Evolutionary conservation across 2,329 filamentous ascomycete species (phyloP), one percentile per base, ranked within the genome.

Genomic region (Penicillium capsulatum): DNA sequence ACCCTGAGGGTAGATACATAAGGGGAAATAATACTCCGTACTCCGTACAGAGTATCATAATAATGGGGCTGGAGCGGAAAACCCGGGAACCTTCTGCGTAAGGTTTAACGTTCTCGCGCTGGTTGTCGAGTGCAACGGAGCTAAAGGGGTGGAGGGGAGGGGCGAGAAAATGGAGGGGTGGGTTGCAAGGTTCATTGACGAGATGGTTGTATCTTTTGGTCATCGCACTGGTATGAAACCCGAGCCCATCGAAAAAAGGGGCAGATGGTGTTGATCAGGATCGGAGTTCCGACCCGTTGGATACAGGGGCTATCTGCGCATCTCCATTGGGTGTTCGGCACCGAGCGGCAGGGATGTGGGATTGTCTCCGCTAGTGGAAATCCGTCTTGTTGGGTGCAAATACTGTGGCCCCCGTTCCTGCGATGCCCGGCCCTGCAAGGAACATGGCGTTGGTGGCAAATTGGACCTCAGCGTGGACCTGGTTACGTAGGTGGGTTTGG

Each of bases 291-390:
- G 34, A 36, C 26, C 16, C 22, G 34, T 24, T 47, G 49, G 50
- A 37, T 45, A 36, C 32, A 28, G 26, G 26, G 26, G 9, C 26
- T 7, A n/a, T 7, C 4, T 14, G 9, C 9, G 10, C 26, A 7
- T 31, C 28, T 31, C 17, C 14, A 51, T 52, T 52, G 47, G 44
- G 35, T 31, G 8, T 24, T 15, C n/a, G 27, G 42, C 38, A 48
- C 42, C 42, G 39, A 49, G 31, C 44, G 48, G 46, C 42, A 50
- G 50, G 46, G 44, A 38, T 36, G 48, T 45, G 50, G 46, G 44
- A 38, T 36, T 36, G 46, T 45, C 40, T 45, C 48, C 42, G 42
- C 39, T 41, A 16, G 31, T 44, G 40, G 38, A 42, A 44, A 34
- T 29, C 34, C 37, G 32, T 50, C 46, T 41, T 34, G 44, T 44